Conservation (phyloP, 164 flowering plant genomes). For the Sedum album region DNA sequence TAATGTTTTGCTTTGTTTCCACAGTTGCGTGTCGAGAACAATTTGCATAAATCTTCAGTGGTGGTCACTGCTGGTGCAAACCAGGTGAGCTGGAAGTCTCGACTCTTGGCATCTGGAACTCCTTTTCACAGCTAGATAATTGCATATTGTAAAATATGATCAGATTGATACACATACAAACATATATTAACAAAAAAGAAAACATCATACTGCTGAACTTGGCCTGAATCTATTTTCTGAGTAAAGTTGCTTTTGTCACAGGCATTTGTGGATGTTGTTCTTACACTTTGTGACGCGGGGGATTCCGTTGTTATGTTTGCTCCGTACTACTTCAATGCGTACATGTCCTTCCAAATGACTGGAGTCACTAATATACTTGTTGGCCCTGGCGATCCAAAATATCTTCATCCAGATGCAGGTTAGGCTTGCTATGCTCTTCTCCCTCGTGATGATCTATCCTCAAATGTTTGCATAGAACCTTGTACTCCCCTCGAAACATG, state of each 20-base stretch:
- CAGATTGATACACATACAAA: not conserved
- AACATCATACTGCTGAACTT: not conserved
- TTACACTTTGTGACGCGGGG: constrained; percentile 60
- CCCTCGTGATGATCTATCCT: not conserved
- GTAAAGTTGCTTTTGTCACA: constrained; percentile 17
- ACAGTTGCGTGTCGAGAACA: constrained; percentile 55
- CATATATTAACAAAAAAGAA: not conserved
- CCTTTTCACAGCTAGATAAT: not conserved
- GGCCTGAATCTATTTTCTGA: not conserved
- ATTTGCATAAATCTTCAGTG: constrained; percentile 50
- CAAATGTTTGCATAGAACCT: not conserved
- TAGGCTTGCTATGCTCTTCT: constrained; percentile 8
- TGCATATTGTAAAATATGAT: not conserved
- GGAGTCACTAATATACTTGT: constrained; percentile 61
- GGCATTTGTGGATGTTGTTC: constrained; percentile 75
- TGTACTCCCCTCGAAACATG: no score
- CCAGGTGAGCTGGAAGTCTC: constrained; percentile 36
- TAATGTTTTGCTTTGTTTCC: not conserved
- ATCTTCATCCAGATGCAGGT: constrained; percentile 78
- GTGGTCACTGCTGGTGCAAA: constrained; percentile 82
- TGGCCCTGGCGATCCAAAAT: constrained; percentile 51
- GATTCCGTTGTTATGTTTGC: constrained; percentile 78
- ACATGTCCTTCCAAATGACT: constrained; percentile 85
- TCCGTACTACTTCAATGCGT: constrained; percentile 76
- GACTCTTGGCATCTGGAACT: not conserved